Base-by-base conservation (phyloP, 352 stramenopile species). In the Elongisporangium senticosum region DNA sequence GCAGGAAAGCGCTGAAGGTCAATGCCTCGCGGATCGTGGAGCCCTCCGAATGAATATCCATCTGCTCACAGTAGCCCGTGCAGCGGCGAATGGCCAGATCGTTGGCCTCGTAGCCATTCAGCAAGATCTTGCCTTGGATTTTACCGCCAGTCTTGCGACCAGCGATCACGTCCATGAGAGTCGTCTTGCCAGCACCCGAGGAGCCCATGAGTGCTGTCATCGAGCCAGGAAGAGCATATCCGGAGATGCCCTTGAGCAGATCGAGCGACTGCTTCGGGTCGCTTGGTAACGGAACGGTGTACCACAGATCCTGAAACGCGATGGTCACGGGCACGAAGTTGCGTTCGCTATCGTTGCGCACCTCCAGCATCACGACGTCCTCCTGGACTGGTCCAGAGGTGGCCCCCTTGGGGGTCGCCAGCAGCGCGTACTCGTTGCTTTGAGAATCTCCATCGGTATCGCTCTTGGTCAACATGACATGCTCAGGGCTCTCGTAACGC, bases 121-220 rank as follows among this genome's bases (percentile, higher is more conserved):
- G 64, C 14, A 75, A 22, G 10, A 93, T 77, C 15, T 87, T 68
- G 22, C 86, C 86, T 1, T 62, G 61, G 53, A 89, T 81, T 7
- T 65, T 80, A 22, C 93, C 92, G 20, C 65, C 72, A 33, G 70
- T 82, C 56, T 80, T 62, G 22, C 92, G 72, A 24, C 93, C 70
- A 4, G 91, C 86, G 51, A 98, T 91, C 13, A 98, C 89, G 72
- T 98, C 90, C 64, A 96, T 89, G 17, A 98, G 72, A 3, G 92
- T 98, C 24, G 74, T 90, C 56, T 83, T 94, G 21, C 84, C 84
- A 15, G 84, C 83, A 26, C 81, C 86, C 39, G 64, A 85, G 21
- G 69, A 86, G 11, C 88, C 89, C 83, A 96, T 96, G 3, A 98
- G 66, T 14, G 87, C 90, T 20, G 86, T 97, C 68, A 97, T 77